Conservation (phyloP, 768 basidiomycete species). For the Podaxis sp. region DNA sequence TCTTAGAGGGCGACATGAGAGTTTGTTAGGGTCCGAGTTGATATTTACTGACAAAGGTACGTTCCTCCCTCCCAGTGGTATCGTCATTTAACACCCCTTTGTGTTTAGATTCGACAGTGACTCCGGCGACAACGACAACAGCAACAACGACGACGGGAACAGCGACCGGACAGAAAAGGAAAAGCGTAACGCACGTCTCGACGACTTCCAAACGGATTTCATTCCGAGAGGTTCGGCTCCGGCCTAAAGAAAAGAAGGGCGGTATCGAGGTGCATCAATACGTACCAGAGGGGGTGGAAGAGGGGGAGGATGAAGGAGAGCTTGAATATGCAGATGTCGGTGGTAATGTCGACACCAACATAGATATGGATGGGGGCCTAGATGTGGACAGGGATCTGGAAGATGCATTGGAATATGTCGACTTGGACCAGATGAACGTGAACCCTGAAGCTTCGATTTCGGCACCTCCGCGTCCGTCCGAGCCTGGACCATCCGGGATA, state of each 20-base stretch:
- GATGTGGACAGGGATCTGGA: conserved; percentile 1
- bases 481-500: neutral
- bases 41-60: conserved; percentile 68
- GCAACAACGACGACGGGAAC: neutral
- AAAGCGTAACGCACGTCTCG: conserved; percentile 52
- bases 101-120: neutral
- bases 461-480: neutral
- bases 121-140: neutral
- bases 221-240: conserved; percentile 71
- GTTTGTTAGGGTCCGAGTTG: conserved; percentile 72
- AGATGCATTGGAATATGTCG: conserved; percentile 9
- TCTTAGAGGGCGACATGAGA: conserved; percentile 66
- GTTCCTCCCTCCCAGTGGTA: neutral
- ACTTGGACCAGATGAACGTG: neutral
- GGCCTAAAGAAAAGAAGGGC: conserved; percentile 29
- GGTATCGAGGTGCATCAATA: neutral
- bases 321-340: neutral
- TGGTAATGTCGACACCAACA: neutral
- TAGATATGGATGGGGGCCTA: neutral
- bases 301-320: neutral
- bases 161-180: conserved; percentile 35
- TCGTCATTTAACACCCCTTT: neutral
- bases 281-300: neutral
- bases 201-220: conserved; percentile 65
- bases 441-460: neutral